A percentile compares a stretch with the other conserved stretches of the same genome.
Evolutionary conservation across 805 yeast genomes (phyloP).

Genomic region (Scheffersomyces amazonensis): DNA sequence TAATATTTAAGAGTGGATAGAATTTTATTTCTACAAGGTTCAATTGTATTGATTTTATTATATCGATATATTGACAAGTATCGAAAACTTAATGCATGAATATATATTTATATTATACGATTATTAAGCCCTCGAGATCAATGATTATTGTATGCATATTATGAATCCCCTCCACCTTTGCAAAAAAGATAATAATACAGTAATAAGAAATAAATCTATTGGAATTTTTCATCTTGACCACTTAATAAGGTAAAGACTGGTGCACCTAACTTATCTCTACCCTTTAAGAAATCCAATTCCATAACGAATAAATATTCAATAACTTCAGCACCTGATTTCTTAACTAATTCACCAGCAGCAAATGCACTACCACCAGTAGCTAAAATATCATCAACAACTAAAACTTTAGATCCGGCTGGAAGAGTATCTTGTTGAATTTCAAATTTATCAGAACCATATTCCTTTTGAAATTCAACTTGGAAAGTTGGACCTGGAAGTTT

Average conservation of each 20-base stretch:
- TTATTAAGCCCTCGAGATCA: too few relatives aligned
- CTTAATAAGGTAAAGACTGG: constrained; percentile 87
- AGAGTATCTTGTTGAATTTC: constrained; percentile 85
- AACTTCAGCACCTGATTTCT: constrained; percentile 63
- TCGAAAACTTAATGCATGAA: too few relatives aligned
- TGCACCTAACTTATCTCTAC: constrained; percentile 81
- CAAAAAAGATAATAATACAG: background rate
- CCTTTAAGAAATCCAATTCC: constrained; percentile 94
- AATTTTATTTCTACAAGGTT: too few relatives aligned
- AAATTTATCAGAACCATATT: constrained; percentile 87
- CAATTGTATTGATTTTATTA: too few relatives aligned
- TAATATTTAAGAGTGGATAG: constrained; percentile 70
- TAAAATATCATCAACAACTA: constrained; percentile 92
- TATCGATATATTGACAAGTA: too few relatives aligned
- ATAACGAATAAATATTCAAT: constrained; percentile 83
- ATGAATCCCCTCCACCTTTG: too few relatives aligned
- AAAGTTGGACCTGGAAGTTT: constrained; percentile 86
- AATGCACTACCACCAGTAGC: constrained; percentile 98
- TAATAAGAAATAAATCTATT: background rate
- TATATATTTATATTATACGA: too few relatives aligned
- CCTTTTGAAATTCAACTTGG: constrained; percentile 77
- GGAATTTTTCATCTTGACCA: constrained; percentile 62
- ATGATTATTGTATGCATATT: too few relatives aligned
- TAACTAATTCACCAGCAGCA: constrained; percentile 87
- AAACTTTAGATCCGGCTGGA: constrained; percentile 74